These are phyloP conservation scores for Stagonosporopsis cucurbitacearum DNA, from an alignment of 2,329 filamentous ascomycete species.

Conservation along the genomic window DNA sequence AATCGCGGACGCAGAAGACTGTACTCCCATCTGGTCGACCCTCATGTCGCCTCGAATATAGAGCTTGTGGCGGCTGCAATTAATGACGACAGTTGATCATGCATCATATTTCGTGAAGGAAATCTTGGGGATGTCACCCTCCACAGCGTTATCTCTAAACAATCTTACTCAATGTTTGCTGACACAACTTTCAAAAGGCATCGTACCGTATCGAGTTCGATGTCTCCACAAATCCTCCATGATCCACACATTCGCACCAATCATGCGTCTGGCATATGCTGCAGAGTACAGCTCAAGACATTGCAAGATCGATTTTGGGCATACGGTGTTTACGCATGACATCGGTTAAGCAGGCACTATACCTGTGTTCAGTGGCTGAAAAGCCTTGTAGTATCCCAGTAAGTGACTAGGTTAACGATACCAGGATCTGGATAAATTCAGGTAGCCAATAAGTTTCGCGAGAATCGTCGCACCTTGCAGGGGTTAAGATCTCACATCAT, in stretches of 20 bases:
- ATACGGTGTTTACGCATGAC: not conserved
- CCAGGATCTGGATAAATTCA: not conserved
- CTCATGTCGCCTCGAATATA: not conserved
- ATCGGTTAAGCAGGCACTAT: not conserved
- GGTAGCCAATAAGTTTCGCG: not conserved
- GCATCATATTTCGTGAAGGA: no score
- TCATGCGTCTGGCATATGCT: no score
- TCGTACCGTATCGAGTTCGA: no score
- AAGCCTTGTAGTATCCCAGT: not conserved
- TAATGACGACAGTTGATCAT: not conserved
- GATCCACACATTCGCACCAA: no score
- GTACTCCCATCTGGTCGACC: slow-evolving; percentile 1
- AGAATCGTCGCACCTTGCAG: not conserved
- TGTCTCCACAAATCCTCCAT: no score
- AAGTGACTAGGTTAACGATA: not conserved
- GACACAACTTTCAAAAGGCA: no score
- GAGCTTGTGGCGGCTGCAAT: slow-evolving; percentile 5
- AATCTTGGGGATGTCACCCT: no score
- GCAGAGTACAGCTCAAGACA: no score
- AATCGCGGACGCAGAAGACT: not conserved
- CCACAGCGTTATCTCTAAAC: no score
- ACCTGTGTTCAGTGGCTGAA: not conserved
- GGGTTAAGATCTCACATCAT: not conserved
- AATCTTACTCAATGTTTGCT: no score
- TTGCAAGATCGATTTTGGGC: not conserved